These are phyloP conservation scores for Alloteropsis angusta DNA, from an alignment of 202 grass and related monocot genomes.

Conservation along the genomic window DNA sequence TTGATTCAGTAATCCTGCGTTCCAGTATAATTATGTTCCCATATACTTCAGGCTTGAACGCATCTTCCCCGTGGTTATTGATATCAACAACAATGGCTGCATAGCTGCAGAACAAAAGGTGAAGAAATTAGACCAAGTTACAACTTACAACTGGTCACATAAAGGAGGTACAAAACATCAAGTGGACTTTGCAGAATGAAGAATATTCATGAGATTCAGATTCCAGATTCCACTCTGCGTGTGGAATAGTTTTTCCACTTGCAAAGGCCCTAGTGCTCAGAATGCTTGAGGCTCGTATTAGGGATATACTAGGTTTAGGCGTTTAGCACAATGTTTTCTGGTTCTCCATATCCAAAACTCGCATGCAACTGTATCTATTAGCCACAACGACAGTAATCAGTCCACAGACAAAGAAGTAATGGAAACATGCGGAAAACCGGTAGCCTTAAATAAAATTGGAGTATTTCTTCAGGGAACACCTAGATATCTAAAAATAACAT, in stretches of 20 bases:
- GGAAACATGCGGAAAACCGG: background rate
- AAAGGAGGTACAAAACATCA: background rate
- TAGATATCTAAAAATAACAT: background rate
- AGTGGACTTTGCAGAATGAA: background rate
- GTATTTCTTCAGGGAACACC: background rate
- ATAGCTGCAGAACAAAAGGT: conserved; percentile 46
- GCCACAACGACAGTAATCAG: background rate
- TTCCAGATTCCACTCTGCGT: background rate
- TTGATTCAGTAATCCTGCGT: conserved; percentile 73
- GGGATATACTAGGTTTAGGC: background rate
- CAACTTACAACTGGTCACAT: background rate
- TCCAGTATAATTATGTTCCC: conserved; percentile 65
- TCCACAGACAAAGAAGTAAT: background rate
- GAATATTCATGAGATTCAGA: conserved; percentile 6
- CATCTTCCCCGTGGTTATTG: conserved; percentile 77
- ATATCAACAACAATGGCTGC: conserved; percentile 63
- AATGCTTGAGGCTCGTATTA: background rate
- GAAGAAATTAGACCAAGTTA: conserved; percentile 9
- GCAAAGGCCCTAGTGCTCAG: background rate
- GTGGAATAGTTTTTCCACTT: background rate
- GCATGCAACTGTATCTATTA: background rate
- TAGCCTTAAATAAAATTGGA: background rate
- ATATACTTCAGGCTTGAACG: conserved; percentile 74
- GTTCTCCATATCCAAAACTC: background rate
- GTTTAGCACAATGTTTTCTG: no score